These are phyloP conservation scores for Citrus glauca DNA, from an alignment of 345 rosid species.

Conservation along the genomic window DNA sequence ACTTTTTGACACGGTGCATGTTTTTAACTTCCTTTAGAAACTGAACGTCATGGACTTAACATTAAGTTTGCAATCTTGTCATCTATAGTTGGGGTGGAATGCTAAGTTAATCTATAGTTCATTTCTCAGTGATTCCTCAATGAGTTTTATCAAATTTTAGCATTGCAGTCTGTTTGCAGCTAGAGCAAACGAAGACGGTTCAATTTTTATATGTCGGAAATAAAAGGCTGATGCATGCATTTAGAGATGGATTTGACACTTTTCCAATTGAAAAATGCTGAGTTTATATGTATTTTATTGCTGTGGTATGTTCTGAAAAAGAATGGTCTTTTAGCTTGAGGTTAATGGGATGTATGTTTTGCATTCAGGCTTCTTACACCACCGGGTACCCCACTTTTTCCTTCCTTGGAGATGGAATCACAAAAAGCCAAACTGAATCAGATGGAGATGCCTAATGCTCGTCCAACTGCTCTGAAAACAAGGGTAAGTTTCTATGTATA, in stretches of 20 bases:
- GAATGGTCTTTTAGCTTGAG: background rate
- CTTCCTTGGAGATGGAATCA: slow-evolving; percentile 63
- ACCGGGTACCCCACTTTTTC: slow-evolving; percentile 70
- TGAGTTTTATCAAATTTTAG: background rate
- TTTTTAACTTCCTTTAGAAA: background rate
- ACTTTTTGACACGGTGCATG: background rate
- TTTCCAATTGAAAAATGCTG: background rate
- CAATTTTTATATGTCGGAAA: background rate
- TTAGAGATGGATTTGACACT: background rate
- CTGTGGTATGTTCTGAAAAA: background rate
- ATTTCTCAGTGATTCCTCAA: background rate
- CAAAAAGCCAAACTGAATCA: slow-evolving; percentile 44
- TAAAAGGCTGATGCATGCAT: background rate
- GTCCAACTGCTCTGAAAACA: slow-evolving; percentile 43
- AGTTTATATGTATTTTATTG: background rate
- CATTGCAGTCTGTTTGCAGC: background rate
- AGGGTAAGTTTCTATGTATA: slow-evolving; percentile 39
- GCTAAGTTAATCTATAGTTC: background rate
- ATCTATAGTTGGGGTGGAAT: background rate
- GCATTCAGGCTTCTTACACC: slow-evolving; percentile 82
- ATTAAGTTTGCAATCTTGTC: background rate
- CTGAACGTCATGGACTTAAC: background rate
- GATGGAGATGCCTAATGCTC: slow-evolving; percentile 42
- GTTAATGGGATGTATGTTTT: background rate
- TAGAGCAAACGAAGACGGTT: background rate